These are phyloP conservation scores for Coelastrella sp. DNA, from an alignment of 139 green algal genomes.

Conservation along the genomic window DNA sequence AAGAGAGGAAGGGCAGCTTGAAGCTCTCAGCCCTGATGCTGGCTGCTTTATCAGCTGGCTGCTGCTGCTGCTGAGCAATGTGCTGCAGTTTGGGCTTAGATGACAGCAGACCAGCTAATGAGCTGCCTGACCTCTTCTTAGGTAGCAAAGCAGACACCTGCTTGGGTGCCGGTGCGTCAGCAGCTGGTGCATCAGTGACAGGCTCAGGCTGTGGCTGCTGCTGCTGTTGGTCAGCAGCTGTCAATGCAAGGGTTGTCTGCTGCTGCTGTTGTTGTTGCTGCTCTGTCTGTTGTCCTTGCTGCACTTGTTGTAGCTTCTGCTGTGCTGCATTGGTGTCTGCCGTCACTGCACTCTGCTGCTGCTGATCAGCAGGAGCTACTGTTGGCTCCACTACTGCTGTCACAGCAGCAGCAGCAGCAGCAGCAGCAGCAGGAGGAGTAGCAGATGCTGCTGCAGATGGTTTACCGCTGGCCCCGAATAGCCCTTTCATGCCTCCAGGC, in stretches of 20 bases:
- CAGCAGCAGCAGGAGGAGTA: background rate
- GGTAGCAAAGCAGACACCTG: background rate
- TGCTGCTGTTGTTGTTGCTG: background rate
- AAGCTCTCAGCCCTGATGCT: conserved; percentile 2
- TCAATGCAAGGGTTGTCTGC: background rate
- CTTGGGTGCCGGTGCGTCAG: background rate
- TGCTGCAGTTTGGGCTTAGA: background rate
- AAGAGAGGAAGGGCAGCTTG: background rate
- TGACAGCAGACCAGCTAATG: conserved; percentile 18
- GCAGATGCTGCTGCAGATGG: conserved; percentile 2
- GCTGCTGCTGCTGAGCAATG: conserved; percentile 19
- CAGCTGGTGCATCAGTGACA: background rate
- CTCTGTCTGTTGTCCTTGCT: background rate
- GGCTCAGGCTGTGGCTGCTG: background rate
- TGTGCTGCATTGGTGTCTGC: background rate
- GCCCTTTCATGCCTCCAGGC: background rate
- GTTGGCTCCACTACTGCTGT: background rate
- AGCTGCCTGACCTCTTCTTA: background rate
- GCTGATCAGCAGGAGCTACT: background rate
- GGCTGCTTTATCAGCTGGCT: background rate
- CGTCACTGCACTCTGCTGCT: background rate
- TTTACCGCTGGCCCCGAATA: background rate
- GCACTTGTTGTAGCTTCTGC: background rate
- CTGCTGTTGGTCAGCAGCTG: background rate
- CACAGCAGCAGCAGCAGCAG: background rate